These are phyloP conservation scores for Penicillium sp. DNA, from an alignment of 2,329 filamentous ascomycete genomes.

Conservation along the genomic window DNA sequence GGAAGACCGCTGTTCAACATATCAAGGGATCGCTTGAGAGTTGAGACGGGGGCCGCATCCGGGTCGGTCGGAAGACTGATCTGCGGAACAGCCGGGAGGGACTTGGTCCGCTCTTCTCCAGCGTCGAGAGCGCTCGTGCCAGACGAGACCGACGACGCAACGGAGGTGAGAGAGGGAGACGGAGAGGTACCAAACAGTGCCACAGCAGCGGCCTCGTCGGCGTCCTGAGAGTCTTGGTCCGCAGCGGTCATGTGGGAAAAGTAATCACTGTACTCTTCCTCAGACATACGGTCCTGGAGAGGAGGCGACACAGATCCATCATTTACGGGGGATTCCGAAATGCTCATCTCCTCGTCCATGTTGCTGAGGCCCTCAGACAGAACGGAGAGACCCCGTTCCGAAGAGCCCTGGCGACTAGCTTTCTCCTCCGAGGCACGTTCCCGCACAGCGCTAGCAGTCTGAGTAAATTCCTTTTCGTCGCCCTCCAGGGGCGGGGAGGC, in stretches of 20 bases:
- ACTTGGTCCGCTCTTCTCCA: conserved; percentile 30
- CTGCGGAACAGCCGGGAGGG: conserved; percentile 30
- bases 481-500: conserved; percentile 87
- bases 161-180: conserved; percentile 47
- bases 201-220: conserved; percentile 39
- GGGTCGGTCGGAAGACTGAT: conserved; percentile 37
- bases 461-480: conserved; percentile 95
- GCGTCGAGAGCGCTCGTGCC: conserved; percentile 43
- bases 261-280: conserved; percentile 40
- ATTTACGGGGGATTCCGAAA: conserved; percentile 36
- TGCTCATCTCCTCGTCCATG: conserved; percentile 35
- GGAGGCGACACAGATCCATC: conserved; percentile 36
- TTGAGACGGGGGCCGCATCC: conserved; percentile 32
- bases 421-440: conserved; percentile 53
- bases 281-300: conserved; percentile 33
- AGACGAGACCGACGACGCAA: conserved; percentile 47
- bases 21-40: conserved; percentile 45
- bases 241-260: conserved; percentile 35
- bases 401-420: conserved; percentile 29
- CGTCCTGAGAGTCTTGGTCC: conserved; percentile 32
- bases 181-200: conserved; percentile 48
- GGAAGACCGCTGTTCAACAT: conserved; percentile 44
- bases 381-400: conserved; percentile 37
- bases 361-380: conserved; percentile 50
- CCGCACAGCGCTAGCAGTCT: conserved; percentile 85